Base-by-base conservation (phyloP, 768 basidiomycete species). In the Lactifluus volemus region DNA sequence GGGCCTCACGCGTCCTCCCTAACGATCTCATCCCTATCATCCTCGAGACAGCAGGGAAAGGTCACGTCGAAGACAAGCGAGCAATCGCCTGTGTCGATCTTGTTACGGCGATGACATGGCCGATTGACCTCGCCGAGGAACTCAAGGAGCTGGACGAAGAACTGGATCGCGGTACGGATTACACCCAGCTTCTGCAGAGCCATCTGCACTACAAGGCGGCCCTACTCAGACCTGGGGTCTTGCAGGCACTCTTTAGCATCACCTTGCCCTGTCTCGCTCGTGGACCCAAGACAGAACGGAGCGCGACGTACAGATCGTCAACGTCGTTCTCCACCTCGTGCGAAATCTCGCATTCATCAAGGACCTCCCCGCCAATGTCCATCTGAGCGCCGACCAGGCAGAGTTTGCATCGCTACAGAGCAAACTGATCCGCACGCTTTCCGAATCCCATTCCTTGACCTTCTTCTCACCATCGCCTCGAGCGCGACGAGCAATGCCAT, bases 31-130 rank as follows among this genome's bases (percentile, higher is more conserved):
- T 98, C 19, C 88, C 92, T 17, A 88, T 98, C 57, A 77, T 98
- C 12, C 78, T 90, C 52, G 81, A 81, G 61, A 93, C 91, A 0
- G 88, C 89, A 0, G 89, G 89, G 11, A 82, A 83, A 54, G 89
- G 89, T 0, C 72, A 78, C 21, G 84, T 88, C 36, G 89, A 92
- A 65, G 89, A 93, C 73, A 89, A 86, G 67, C 79, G 89, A 51
- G 92, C 91, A 0, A 81, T 96, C 30, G 83, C 86, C 0, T 88
- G 86, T 64, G 86, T 85, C 8, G 97, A 98, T 70, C 77, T 99
- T 25, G 86, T 98, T 70, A 90, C 92, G 0, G 94, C 95, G 0
- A 91, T 99, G 90, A 98, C 96, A 1, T 99, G 97, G 97, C 97
- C 97, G 0, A 96, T 99, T 56, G 92, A 98, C 72, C 78, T 98